Base-by-base conservation (phyloP, 192 early-diverging fungal genomes). In the Coemansia sp. region DNA sequence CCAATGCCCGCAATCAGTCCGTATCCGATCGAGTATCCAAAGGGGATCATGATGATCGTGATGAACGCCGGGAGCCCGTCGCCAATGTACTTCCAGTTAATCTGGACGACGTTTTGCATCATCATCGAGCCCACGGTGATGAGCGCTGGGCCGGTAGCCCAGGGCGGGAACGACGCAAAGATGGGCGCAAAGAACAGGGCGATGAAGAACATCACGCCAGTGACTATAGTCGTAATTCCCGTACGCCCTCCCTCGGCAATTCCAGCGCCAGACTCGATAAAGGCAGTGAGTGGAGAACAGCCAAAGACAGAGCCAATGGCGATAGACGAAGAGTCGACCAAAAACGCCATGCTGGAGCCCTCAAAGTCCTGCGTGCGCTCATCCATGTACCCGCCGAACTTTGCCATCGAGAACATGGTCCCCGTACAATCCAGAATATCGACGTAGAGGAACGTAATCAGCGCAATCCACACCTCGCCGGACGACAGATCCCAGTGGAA, bases 351-450 rank as follows among this genome's bases (percentile, higher is more conserved):
- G 19, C 86, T 87, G 1, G 91, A 91, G 25, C 88, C 88, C 60
- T 91, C 89, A 83, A 93, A 92, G 63, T 94, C 90, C 64, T 90
- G 79, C 0, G 79, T 91, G n/a, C 81, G 75, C 60, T 90, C 85
- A 59, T 92, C 87, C 71, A 86, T 87, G 68, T 89, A 92, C 24
- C 93, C 91, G 62, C 88, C 93, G 77, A 90, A 92, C 60, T 86
- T 86, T 31, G 92, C 91, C 93, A 93, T 92, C 25, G 92, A 93
- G 61, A 89, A 93, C 87, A 94, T 82, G 32, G 93, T 93, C 19
- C 91, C 92, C 4, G 92, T 94, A 58, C 91, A 92, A 71, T 94
- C 93, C 64, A 94, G 76, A 45, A 94, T 91, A 74, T 94, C 93
- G 64, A 94, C 90, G 61, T 93, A 94, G 46, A 94, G 73, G 76